Conservation (phyloP, 2,329 filamentous ascomycete species). For the Pseudogymnoascus sp. region DNA sequence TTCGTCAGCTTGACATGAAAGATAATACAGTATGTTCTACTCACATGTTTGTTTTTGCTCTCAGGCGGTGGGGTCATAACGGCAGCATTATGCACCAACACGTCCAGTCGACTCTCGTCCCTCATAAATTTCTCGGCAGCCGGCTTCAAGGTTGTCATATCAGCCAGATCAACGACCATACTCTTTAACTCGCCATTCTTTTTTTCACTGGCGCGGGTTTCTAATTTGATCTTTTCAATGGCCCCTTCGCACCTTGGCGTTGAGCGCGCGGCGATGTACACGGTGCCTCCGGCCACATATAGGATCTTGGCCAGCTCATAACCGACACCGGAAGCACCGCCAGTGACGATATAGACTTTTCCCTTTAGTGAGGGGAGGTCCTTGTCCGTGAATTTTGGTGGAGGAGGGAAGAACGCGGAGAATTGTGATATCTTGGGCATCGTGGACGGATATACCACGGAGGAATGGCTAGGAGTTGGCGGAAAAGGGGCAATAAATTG, state of each 20-base stretch:
- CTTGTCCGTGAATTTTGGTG: conserved; percentile 37
- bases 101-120: conserved; percentile 30
- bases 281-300: conserved; percentile 41
- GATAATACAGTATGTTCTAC: conserved; percentile 1
- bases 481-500: not conserved
- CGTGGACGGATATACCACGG: not conserved
- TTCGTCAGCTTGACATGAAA: not conserved
- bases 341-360: conserved; percentile 39
- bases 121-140: conserved; percentile 26
- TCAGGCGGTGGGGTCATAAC: conserved; percentile 37
- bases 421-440: conserved; percentile 9
- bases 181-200: conserved; percentile 15
- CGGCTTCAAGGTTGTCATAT: conserved; percentile 25
- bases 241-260: conserved; percentile 33
- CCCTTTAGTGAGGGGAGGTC: conserved; percentile 35
- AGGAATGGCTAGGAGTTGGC: not conserved
- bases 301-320: conserved; percentile 43
- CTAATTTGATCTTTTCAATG: conserved; percentile 35
- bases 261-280: conserved; percentile 44
- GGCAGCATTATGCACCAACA: conserved; percentile 41
- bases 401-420: conserved; percentile 28
- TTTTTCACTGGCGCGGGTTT: not conserved
- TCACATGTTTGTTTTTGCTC: conserved; percentile 30
- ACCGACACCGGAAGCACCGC: conserved; percentile 33
- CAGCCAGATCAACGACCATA: conserved; percentile 24